These are phyloP conservation scores for Noccaea bulbosa DNA, from an alignment of 345 rosid genomes.

Conservation along the genomic window DNA sequence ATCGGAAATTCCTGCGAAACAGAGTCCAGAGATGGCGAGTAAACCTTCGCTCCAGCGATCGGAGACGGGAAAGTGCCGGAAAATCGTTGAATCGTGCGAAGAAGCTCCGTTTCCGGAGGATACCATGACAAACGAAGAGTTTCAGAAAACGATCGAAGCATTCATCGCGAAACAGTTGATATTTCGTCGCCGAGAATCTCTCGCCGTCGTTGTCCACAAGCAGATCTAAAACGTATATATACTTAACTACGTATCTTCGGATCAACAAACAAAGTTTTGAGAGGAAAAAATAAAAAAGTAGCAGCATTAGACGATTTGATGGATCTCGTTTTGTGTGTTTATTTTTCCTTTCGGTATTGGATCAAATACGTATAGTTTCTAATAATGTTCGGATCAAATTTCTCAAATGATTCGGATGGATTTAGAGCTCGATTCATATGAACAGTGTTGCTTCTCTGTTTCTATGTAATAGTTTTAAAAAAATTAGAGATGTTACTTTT, in stretches of 20 bases:
- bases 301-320: neutral
- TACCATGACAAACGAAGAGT: conserved; percentile 71
- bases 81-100: neutral
- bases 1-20: conserved; percentile 43
- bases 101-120: conserved; percentile 42
- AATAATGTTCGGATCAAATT: conserved; percentile 27
- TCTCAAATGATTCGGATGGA: conserved; percentile 16
- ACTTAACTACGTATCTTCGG: neutral
- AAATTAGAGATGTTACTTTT: neutral
- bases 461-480: neutral
- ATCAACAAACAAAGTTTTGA: conserved; percentile 21
- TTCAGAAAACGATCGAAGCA: conserved; percentile 66
- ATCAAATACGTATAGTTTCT: conserved; percentile 9
- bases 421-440: conserved; percentile 16
- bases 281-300: neutral
- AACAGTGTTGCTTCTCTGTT: conserved; percentile 4
- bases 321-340: conserved; percentile 10
- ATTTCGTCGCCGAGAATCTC: conserved; percentile 54
- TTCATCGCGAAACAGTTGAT: conserved; percentile 69
- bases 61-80: conserved; percentile 52
- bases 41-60: conserved; percentile 52
- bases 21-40: neutral
- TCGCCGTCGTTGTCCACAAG: conserved; percentile 42
- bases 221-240: conserved; percentile 2
- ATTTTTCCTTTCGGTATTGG: neutral